These are phyloP conservation scores for Dillenia turbinata DNA, from an alignment of 164 flowering plant genomes.

Conservation along the genomic window DNA sequence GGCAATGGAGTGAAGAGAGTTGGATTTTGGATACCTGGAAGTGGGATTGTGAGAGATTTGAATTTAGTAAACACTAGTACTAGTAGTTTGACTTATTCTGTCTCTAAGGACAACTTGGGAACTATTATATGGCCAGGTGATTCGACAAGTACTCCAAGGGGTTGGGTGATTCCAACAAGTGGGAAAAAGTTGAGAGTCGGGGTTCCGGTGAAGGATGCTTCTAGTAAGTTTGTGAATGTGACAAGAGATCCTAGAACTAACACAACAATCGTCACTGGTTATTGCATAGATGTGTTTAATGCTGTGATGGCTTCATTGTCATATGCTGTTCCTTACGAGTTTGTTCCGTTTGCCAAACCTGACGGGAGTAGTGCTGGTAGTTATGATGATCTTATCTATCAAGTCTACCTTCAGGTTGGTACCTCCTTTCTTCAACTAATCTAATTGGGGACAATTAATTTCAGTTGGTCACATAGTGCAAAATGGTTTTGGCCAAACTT, in stretches of 20 bases:
- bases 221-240: conserved; percentile 26
- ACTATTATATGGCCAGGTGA: conserved; percentile 37
- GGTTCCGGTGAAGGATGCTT: conserved; percentile 27
- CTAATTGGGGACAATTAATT: too few relatives aligned
- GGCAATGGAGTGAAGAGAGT: conserved; percentile 8
- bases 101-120: conserved; percentile 7
- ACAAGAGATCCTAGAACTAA: conserved; percentile 11
- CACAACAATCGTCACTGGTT: conserved; percentile 17
- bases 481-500: too few relatives aligned
- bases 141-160: conserved; percentile 10
- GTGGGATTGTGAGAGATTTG: conserved; percentile 16
- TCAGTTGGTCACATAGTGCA: too few relatives aligned
- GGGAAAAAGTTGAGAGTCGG: conserved; percentile 28
- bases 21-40: conserved; percentile 16
- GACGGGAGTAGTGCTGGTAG: conserved; percentile 7
- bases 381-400: conserved; percentile 23
- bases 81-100: background rate
- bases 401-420: conserved; percentile 25
- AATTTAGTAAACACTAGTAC: background rate
- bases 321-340: conserved; percentile 36
- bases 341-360: conserved; percentile 12
- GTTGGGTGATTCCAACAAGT: conserved; percentile 25
- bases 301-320: conserved; percentile 32
- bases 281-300: conserved; percentile 29
- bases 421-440: background rate